Conservation (phyloP, 805 yeast species). For the Suhomyces emberorum region DNA sequence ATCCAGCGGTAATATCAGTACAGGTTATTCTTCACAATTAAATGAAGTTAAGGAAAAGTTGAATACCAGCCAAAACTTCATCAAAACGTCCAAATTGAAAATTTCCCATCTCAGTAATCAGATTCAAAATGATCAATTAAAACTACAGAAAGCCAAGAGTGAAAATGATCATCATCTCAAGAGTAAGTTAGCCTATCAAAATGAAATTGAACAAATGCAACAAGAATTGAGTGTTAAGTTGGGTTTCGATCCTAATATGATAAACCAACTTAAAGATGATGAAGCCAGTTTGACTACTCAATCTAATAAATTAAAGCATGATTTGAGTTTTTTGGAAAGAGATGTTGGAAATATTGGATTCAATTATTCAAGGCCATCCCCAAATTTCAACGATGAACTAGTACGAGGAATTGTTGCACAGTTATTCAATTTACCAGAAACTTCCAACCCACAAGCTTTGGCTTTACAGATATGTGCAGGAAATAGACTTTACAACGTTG, state of each 20-base stretch:
- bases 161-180: constrained; percentile 42
- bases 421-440: constrained; percentile 60
- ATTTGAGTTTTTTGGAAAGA: constrained; percentile 56
- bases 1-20: constrained; percentile 67
- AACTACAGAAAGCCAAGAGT: constrained; percentile 49
- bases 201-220: constrained; percentile 37
- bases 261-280: constrained; percentile 42
- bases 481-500: constrained; percentile 80
- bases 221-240: constrained; percentile 39
- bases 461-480: constrained; percentile 96
- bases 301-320: constrained; percentile 40
- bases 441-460: constrained; percentile 57
- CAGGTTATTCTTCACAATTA: constrained; percentile 75
- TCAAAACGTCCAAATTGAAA: constrained; percentile 59
- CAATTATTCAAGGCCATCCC: constrained; percentile 60
- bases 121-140: constrained; percentile 44
- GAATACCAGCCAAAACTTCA: constrained; percentile 50
- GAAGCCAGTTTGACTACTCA: constrained; percentile 45
- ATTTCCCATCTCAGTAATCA: constrained; percentile 56
- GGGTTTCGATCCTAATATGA: constrained; percentile 55
- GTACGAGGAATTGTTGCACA: constrained; percentile 92
- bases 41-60: constrained; percentile 57
- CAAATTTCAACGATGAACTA: constrained; percentile 54
- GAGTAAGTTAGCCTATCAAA: constrained; percentile 43
- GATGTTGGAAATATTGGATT: constrained; percentile 74